Base-by-base conservation (phyloP, 75 land plant species). In the Sequoia sempervirens region DNA sequence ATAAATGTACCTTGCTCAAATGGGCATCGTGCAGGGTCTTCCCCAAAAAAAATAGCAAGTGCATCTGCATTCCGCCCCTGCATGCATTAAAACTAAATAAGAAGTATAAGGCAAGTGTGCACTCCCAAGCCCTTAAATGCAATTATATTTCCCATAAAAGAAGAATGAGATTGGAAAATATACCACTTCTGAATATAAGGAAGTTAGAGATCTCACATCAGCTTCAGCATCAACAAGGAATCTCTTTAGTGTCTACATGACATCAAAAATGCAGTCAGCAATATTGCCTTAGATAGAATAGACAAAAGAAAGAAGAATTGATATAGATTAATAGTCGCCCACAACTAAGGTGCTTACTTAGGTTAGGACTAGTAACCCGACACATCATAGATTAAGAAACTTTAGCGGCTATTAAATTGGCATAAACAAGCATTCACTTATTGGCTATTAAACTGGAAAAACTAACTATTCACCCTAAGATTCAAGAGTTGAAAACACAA, bases 1-100 rank as follows among this genome's bases (percentile, higher is more conserved):
- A 53, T 26, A 41, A 74, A 3, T 74, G 30, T 91, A 93, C 99
- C 99, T 94, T 96, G 99, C 86, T 96, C 99, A 88, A 96, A 96
- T 41, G 97, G 97, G 86, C 99, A 96, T 50, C 97, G 91, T 36
- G 97, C 92, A 54, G 95, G 99, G 88, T 95, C 95, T 87, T 95
- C 97, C 56, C 94, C 96, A 93, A 96, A 95, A 88, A 93, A 96
- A 72, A 85, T 88, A 66, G 95, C 94, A 69, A 96, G 83, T 41
- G 97, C 92, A 91, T 96, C 97, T 54, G 97, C 96, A 87, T 64
- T 86, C 36, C 54, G 69, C 34, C 76, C 75, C 85, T 84, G 85
- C 37, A 73, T 32, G 32, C 43, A 82, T 34, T 38, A 40, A 56
- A 32, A 47, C 20, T 56, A 80, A n/a, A 82, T 68, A 75, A 12